A percentile compares a stretch with the other conserved stretches of the same genome.
Evolutionary conservation across 2,329 filamentous ascomycete species (phyloP).

Genomic region (Alternaria burnsii): DNA sequence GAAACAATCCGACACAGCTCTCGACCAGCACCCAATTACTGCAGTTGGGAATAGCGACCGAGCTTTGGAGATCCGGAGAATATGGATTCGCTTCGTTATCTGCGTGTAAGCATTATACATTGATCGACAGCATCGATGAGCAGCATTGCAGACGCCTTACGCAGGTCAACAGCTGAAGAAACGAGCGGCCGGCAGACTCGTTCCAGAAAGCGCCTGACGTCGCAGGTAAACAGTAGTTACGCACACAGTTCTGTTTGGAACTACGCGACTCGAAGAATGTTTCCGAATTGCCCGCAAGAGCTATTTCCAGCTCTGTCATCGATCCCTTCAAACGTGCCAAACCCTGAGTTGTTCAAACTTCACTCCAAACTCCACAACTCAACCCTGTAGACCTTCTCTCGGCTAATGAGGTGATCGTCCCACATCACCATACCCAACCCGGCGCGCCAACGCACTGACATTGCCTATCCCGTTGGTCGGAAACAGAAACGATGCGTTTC

Average conservation of each 20-base stretch:
- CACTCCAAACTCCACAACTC: neutral
- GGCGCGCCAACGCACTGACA: constrained; percentile 10
- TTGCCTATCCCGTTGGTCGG: constrained; percentile 11
- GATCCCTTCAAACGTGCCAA: neutral
- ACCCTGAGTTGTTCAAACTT: neutral
- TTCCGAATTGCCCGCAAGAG: neutral
- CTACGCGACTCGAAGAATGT: neutral
- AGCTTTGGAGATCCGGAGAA: neutral
- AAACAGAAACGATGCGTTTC: constrained; percentile 22
- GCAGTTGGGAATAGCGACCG: neutral
- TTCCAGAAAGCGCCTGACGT: neutral
- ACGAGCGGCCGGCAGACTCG: neutral
- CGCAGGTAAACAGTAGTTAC: neutral
- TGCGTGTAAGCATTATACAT: neutral
- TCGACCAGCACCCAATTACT: neutral
- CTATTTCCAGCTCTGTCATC: constrained; percentile 6
- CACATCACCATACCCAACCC: neutral
- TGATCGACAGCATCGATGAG: constrained; percentile 3
- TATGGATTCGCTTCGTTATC: neutral
- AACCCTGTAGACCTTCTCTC: neutral
- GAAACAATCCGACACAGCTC: constrained; percentile 8
- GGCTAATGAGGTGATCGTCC: neutral
- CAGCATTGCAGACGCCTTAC: neutral
- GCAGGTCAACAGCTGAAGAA: neutral
- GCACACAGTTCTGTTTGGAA: neutral